Conservation (phyloP, 2,329 filamentous ascomycete species). For the Apiospora sp. region DNA sequence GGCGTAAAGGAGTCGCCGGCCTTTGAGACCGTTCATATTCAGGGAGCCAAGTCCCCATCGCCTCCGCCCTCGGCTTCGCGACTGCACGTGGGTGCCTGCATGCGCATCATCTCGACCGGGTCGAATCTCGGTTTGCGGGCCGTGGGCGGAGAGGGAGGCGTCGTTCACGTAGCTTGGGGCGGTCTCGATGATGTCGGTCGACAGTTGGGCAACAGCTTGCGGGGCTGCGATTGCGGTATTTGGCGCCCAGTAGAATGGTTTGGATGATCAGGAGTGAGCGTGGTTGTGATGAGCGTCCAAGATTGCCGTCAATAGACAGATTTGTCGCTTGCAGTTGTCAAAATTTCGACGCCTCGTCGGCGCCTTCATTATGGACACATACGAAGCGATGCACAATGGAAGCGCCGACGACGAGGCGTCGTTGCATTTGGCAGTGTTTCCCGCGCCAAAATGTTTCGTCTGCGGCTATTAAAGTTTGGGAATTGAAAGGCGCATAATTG, state of each 20-base stretch:
- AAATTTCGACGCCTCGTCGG: too few species aligned
- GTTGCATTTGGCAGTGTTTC: not conserved
- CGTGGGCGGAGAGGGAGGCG: slow-evolving; percentile 40
- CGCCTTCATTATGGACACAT: not conserved
- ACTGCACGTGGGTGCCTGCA: not conserved
- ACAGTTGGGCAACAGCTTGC: too few species aligned
- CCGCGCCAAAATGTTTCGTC: not conserved
- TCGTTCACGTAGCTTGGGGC: slow-evolving; percentile 46
- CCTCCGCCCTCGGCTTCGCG: too few species aligned
- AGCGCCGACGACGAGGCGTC: not conserved
- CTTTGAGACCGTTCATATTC: too few species aligned
- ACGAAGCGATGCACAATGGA: not conserved
- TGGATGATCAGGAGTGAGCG: too few species aligned
- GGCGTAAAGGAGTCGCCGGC: too few species aligned
- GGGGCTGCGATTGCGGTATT: too few species aligned
- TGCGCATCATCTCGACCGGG: slow-evolving; percentile 43
- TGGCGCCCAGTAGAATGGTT: too few species aligned
- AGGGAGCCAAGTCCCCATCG: too few species aligned
- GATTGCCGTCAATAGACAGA: too few species aligned
- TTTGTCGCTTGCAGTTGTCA: too few species aligned
- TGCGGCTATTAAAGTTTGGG: not conserved
- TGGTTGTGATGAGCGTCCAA: too few species aligned
- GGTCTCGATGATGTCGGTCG: slow-evolving; percentile 47
- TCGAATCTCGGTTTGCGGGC: slow-evolving; percentile 64
- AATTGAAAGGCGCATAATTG: not conserved